Evolutionary conservation across 495 filamentous ascomycete genomes (phyloP).

Genomic region (Penicillium riverlandense): DNA sequence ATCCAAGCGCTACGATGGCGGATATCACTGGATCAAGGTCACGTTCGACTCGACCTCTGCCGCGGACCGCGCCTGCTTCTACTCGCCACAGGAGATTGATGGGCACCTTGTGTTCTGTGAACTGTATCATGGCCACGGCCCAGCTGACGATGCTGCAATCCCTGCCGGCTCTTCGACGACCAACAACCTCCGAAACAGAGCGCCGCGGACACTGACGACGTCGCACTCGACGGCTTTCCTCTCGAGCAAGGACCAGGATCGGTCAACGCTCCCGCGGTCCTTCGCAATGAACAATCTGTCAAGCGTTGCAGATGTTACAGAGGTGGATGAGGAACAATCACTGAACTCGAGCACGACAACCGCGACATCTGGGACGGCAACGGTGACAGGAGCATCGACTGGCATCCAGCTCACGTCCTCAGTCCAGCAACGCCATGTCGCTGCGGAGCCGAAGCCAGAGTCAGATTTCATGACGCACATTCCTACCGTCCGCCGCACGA

Average conservation of each 20-base stretch:
- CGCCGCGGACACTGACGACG: slow-evolving; percentile 27
- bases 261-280: slow-evolving; percentile 38
- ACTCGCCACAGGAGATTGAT: slow-evolving; percentile 69
- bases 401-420: slow-evolving; percentile 31
- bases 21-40: slow-evolving; percentile 86
- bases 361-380: slow-evolving; percentile 51
- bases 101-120: slow-evolving; percentile 75
- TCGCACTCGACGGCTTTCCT: slow-evolving; percentile 34
- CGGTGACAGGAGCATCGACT: slow-evolving; percentile 46
- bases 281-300: slow-evolving; percentile 38
- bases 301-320: slow-evolving; percentile 15
- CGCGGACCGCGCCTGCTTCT: slow-evolving; percentile 66
- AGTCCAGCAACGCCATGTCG: slow-evolving; percentile 22
- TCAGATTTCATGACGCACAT: slow-evolving; percentile 46
- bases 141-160: slow-evolving; percentile 57
- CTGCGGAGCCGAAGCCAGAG: slow-evolving; percentile 26
- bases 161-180: slow-evolving; percentile 33
- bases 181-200: slow-evolving; percentile 16
- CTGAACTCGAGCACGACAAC: slow-evolving; percentile 26
- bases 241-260: slow-evolving; percentile 25
- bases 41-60: slow-evolving; percentile 80
- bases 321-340: slow-evolving; percentile 21
- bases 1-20: slow-evolving; percentile 67
- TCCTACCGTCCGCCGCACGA: slow-evolving; percentile 45
- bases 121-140: slow-evolving; percentile 63